Conservation (phyloP, 139 green algal genomes). For the Micractinium conductrix region DNA sequence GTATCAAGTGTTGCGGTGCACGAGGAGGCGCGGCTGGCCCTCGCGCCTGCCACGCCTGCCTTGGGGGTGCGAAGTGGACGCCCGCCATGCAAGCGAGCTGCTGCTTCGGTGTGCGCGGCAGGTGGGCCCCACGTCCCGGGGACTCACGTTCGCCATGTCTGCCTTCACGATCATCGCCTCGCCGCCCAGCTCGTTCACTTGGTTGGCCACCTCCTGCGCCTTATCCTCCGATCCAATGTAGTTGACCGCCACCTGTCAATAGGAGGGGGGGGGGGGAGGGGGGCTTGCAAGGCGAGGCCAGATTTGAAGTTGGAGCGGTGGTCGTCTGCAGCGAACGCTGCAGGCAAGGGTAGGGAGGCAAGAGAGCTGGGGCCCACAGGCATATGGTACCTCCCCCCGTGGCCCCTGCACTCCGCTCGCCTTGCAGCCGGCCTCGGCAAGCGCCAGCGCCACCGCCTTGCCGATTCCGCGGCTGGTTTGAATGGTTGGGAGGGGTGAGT, state of each 20-base stretch:
- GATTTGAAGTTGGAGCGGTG: too few species aligned
- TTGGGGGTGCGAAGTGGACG: too few species aligned
- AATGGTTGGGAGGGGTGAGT: too few species aligned
- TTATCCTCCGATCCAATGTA: conserved; percentile 49
- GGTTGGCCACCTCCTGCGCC: conserved; percentile 82
- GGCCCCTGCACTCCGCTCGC: conserved; percentile 42
- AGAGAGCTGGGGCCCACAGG: too few species aligned
- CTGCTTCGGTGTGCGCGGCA: too few species aligned
- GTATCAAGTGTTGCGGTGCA: too few species aligned
- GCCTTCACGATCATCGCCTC: conserved; percentile 84
- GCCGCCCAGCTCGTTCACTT: conserved; percentile 50
- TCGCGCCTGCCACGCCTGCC: too few species aligned
- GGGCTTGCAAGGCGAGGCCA: too few species aligned
- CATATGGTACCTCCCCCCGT: background rate
- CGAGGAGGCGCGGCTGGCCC: too few species aligned
- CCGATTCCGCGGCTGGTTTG: conserved; percentile 97
- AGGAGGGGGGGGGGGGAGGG: background rate
- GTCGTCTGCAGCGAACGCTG: too few species aligned
- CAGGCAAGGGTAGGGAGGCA: background rate
- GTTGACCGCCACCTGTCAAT: conserved; percentile 81
- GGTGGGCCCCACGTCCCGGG: background rate
- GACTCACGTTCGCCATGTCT: conserved; percentile 70
- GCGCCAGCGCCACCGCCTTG: conserved; percentile 82
- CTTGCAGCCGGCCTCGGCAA: conserved; percentile 76
- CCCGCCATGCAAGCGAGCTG: too few species aligned